A percentile compares a stretch with the other conserved stretches of the same genome.
Evolutionary conservation across 1,284 basidiomycete species (phyloP).

Genomic region (Gymnopus androsaceus): DNA sequence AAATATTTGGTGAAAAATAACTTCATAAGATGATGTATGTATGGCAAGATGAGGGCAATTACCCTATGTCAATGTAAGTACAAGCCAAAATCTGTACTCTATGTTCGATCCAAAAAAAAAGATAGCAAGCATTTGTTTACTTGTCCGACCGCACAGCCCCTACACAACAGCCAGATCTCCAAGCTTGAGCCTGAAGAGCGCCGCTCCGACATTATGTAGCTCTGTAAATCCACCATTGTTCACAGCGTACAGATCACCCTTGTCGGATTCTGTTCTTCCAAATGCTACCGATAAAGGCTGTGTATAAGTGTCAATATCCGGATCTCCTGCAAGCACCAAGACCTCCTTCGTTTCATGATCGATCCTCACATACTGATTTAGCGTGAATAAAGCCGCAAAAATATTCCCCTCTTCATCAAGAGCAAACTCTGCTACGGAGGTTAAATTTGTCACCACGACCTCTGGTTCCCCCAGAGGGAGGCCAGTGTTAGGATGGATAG

Average conservation of each 20-base stretch:
- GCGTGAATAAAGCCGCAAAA: constrained; percentile 4
- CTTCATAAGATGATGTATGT: no score
- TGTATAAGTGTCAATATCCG: neutral
- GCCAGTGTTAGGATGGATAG: neutral
- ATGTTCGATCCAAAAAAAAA: no score
- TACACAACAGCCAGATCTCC: neutral
- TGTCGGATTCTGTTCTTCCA: neutral
- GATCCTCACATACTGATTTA: neutral
- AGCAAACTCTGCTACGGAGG: neutral
- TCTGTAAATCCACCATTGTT: neutral
- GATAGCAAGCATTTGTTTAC: no score
- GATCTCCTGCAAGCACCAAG: neutral
- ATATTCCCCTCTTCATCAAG: constrained; percentile 8
- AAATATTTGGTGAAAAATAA: no score
- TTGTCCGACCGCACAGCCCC: no score
- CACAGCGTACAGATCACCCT: neutral
- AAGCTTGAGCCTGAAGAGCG: neutral
- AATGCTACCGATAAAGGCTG: neutral
- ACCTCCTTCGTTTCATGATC: neutral
- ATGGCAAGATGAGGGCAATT: no score
- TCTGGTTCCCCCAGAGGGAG: neutral
- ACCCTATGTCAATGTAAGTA: no score
- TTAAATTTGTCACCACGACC: neutral
- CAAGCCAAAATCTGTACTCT: no score
- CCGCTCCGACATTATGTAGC: neutral